A percentile compares a stretch with the other conserved stretches of the same genome.
These are phyloP conservation scores for Metschnikowia picachoensis DNA, from an alignment of 805 yeast species.

Conservation along the genomic window DNA sequence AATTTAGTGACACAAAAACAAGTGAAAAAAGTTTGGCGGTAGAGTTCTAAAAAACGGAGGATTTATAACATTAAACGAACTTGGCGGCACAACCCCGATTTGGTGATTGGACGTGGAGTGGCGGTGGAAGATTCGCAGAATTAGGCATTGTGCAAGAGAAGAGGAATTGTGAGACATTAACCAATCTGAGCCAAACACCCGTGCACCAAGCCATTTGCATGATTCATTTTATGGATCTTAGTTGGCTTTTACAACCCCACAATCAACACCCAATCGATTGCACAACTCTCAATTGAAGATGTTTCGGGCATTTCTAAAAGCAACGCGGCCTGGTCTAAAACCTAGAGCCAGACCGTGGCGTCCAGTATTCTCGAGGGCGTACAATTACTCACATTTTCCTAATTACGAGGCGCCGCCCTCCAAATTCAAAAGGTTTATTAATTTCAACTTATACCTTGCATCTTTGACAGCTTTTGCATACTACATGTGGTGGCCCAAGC, in stretches of 20 bases:
- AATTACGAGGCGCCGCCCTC: constrained; percentile 12
- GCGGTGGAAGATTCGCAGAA: too few relatives aligned
- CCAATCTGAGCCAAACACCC: neutral
- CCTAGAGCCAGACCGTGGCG: neutral
- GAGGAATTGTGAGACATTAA: too few relatives aligned
- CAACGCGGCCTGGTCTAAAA: neutral
- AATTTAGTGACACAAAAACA: too few relatives aligned
- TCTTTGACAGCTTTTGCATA: constrained; percentile 27
- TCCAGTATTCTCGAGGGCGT: constrained; percentile 4
- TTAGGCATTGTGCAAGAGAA: too few relatives aligned
- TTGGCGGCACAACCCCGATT: too few relatives aligned
- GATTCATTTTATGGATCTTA: neutral
- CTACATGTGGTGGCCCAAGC: constrained; percentile 59
- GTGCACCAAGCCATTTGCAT: neutral
- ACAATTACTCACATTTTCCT: constrained; percentile 17
- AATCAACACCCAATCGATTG: neutral
- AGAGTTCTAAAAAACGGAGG: too few relatives aligned
- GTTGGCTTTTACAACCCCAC: neutral
- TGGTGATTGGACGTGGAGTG: too few relatives aligned
- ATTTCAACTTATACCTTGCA: constrained; percentile 14
- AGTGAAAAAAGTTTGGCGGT: too few relatives aligned
- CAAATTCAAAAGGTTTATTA: constrained; percentile 13
- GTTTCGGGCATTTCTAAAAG: neutral
- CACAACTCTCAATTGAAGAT: neutral
- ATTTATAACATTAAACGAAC: too few relatives aligned